Evolutionary conservation across 2,329 filamentous ascomycete genomes (phyloP).

Genomic region (Aspergillus clavatus): DNA sequence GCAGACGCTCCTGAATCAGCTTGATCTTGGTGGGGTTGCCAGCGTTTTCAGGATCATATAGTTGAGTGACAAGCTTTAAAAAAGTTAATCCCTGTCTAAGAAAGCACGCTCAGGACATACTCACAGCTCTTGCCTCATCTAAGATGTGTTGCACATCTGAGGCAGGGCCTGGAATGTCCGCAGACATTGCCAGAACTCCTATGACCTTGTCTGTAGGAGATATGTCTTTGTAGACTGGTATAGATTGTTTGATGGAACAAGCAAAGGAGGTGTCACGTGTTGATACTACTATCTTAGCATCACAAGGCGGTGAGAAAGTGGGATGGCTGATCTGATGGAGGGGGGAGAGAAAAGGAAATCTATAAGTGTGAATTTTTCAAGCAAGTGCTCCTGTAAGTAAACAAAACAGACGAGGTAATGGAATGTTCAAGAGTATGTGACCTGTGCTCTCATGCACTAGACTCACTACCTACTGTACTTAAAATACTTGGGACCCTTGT

Average conservation of each 20-base stretch:
- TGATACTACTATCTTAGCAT: conserved; percentile 19
- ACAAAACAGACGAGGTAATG: too few species aligned
- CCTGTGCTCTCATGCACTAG: too few species aligned
- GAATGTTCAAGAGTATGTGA: neutral
- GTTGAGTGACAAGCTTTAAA: conserved; percentile 36
- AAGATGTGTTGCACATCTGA: conserved; percentile 24
- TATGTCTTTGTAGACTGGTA: conserved; percentile 12
- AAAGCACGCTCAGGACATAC: conserved; percentile 1
- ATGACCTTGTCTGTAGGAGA: conserved; percentile 6
- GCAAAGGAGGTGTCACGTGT: conserved; percentile 21
- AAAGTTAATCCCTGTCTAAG: conserved; percentile 7
- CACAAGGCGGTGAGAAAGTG: conserved; percentile 14
- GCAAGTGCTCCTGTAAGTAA: too few species aligned
- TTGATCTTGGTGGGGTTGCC: conserved; percentile 39
- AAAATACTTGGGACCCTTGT: too few species aligned
- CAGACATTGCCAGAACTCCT: conserved; percentile 25
- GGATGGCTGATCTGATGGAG: conserved; percentile 12
- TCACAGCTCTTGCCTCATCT: conserved; percentile 26
- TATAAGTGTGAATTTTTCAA: too few species aligned
- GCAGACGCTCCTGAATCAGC: conserved; percentile 67
- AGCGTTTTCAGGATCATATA: conserved; percentile 44
- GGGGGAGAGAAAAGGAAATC: neutral
- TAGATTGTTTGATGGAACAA: conserved; percentile 11
- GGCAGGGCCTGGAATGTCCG: conserved; percentile 19
- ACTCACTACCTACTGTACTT: too few species aligned